phyloP scores from a whole-genome alignment of 306 rosid genomes.

The Begonia fuchsioides region DNA sequence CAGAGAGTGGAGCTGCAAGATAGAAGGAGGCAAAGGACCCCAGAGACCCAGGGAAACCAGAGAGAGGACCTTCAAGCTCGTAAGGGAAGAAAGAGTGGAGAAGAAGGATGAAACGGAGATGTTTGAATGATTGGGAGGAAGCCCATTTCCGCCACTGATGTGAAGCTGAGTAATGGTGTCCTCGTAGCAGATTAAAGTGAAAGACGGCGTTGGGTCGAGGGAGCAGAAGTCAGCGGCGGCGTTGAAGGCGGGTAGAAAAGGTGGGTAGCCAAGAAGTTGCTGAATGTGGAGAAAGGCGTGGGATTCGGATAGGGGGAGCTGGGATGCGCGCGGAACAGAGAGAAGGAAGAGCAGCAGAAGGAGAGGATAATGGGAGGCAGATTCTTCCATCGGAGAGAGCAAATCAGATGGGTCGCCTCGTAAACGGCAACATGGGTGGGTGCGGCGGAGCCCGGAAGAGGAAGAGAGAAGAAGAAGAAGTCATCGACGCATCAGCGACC shows the following conservation, averaged over 20 bases:
- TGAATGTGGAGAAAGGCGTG: constrained; percentile 44
- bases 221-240: constrained; percentile 36
- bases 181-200: constrained; percentile 65
- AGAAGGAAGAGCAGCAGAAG: constrained; percentile 28
- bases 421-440: no score
- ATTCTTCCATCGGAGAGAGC: constrained; percentile 6
- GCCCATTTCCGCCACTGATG: constrained; percentile 34
- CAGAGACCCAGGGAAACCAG: constrained; percentile 57
- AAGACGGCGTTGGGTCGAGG: constrained; percentile 48
- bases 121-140: constrained; percentile 21
- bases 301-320: constrained; percentile 31
- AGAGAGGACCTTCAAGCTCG: constrained; percentile 63
- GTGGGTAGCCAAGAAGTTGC: constrained; percentile 52
- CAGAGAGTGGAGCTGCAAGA: constrained; percentile 35
- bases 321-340: constrained; percentile 27
- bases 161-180: constrained; percentile 63
- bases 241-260: constrained; percentile 23
- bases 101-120: constrained; percentile 42
- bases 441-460: no score
- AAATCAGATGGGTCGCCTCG: neutral
- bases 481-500: no score
- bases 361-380: constrained; percentile 12
- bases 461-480: no score
- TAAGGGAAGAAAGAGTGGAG: constrained; percentile 25
- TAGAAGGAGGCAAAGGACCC: constrained; percentile 52